Evolutionary conservation across 306 rosid species (phyloP).

Genomic region (Pachyrhizus erosus): DNA sequence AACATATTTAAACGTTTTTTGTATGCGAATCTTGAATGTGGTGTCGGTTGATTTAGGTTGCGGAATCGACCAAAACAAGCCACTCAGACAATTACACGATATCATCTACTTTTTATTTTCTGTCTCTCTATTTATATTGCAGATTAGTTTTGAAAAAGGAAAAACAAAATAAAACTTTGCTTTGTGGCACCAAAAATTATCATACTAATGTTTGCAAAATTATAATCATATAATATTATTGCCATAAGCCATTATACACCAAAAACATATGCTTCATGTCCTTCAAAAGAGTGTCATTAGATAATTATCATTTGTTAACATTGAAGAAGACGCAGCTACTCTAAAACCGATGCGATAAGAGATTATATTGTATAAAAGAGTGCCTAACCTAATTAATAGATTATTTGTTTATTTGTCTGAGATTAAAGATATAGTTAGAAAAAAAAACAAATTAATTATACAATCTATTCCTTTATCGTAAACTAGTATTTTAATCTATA

Average conservation of each 20-base stretch:
- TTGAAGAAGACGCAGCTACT: not conserved
- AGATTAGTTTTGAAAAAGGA: not conserved
- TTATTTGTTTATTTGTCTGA: not conserved
- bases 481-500: too few species aligned
- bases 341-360: too few species aligned
- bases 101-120: not conserved
- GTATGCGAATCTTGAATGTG: not conserved
- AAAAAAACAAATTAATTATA: too few species aligned
- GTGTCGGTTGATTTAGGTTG: not conserved
- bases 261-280: not conserved
- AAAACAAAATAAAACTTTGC: not conserved
- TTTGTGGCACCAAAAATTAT: not conserved
- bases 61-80: not conserved
- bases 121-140: not conserved
- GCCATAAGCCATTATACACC: too few species aligned
- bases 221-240: not conserved
- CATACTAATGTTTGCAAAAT: not conserved
- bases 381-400: not conserved
- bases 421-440: not conserved
- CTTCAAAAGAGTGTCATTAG: not conserved
- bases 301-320: too few species aligned
- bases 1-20: too few species aligned
- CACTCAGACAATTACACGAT: not conserved
- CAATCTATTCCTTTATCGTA: not conserved
- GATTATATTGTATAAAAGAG: too few species aligned